A percentile compares a stretch with the other conserved stretches of the same genome.
These are phyloP conservation scores for Arxiozyma bovina DNA, from an alignment of 1,139 yeast genomes.

Conservation along the genomic window DNA sequence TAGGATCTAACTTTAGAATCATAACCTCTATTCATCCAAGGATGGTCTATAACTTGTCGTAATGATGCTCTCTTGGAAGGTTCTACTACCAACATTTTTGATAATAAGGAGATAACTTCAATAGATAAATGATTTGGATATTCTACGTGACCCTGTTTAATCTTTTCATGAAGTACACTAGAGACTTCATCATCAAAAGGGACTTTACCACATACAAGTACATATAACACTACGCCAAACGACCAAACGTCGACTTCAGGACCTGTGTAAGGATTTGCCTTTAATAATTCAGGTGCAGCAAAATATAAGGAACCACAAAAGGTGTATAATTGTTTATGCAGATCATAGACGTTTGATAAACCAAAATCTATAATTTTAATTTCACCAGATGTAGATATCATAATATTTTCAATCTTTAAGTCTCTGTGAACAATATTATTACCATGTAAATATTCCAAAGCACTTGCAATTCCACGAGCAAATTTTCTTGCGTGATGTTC, in stretches of 20 bases:
- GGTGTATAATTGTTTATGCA: slow-evolving; percentile 68
- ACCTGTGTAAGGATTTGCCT: slow-evolving; percentile 87
- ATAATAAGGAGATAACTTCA: slow-evolving; percentile 74
- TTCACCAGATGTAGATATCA: slow-evolving; percentile 90
- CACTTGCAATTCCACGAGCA: slow-evolving; percentile 93
- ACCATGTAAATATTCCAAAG: slow-evolving; percentile 85
- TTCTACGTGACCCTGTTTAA: slow-evolving; percentile 85
- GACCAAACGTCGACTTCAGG: slow-evolving; percentile 99
- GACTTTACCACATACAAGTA: slow-evolving; percentile 91
- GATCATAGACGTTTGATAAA: slow-evolving; percentile 75
- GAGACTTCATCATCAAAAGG: slow-evolving; percentile 97
- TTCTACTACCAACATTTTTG: slow-evolving; percentile 87
- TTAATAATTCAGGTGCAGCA: slow-evolving; percentile 94
- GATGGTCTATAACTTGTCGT: slow-evolving; percentile 73
- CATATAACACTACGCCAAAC: slow-evolving; percentile 91
- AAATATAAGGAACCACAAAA: slow-evolving; percentile 96
- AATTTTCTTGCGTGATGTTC: slow-evolving; percentile 92
- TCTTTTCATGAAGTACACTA: slow-evolving; percentile 86
- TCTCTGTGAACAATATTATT: slow-evolving; percentile 96
- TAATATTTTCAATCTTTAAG: slow-evolving; percentile 88
- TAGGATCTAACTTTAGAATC: slow-evolving; percentile 65
- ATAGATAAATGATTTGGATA: slow-evolving; percentile 77
- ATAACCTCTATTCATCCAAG: slow-evolving; percentile 91
- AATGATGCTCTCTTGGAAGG: slow-evolving; percentile 73
- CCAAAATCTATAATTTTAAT: slow-evolving; percentile 96